phyloP scores from a whole-genome alignment of 2,329 filamentous ascomycete genomes.

The Microsporum ferrugineum region DNA sequence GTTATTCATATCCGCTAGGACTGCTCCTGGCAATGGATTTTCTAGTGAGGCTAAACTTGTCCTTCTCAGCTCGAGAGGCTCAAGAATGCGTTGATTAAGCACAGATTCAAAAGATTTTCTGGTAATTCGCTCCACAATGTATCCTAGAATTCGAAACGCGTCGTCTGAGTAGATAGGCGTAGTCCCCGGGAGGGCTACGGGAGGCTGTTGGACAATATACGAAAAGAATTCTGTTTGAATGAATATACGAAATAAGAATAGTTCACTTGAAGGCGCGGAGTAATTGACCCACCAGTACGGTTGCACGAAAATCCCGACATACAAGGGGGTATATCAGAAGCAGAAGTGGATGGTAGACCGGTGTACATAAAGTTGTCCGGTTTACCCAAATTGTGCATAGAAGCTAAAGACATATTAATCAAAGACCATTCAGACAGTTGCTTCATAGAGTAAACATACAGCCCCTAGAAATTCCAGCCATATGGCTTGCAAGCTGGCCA shows the following conservation, averaged over 20 bases:
- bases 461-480: conserved; percentile 35
- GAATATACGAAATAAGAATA: background rate
- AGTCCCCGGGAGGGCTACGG: conserved; percentile 23
- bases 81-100: conserved; percentile 24
- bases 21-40: conserved; percentile 19
- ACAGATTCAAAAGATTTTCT: conserved; percentile 24
- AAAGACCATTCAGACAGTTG: background rate
- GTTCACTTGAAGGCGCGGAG: conserved; percentile 17
- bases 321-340: background rate
- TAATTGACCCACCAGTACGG: conserved; percentile 7
- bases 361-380: background rate
- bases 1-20: background rate
- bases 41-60: conserved; percentile 26
- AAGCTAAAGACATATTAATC: conserved; percentile 5
- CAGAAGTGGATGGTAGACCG: background rate
- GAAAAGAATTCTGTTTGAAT: conserved; percentile 13
- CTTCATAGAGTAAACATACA: conserved; percentile 18
- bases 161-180: conserved; percentile 33
- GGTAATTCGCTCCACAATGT: conserved; percentile 27
- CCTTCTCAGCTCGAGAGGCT: conserved; percentile 22
- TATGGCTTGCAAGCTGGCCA: conserved; percentile 25
- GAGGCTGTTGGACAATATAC: conserved; percentile 21
- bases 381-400: background rate
- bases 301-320: background rate
- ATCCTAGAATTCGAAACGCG: conserved; percentile 28